phyloP scores from a whole-genome alignment of 768 basidiomycete genomes.

The Solioccasus polychromus region DNA sequence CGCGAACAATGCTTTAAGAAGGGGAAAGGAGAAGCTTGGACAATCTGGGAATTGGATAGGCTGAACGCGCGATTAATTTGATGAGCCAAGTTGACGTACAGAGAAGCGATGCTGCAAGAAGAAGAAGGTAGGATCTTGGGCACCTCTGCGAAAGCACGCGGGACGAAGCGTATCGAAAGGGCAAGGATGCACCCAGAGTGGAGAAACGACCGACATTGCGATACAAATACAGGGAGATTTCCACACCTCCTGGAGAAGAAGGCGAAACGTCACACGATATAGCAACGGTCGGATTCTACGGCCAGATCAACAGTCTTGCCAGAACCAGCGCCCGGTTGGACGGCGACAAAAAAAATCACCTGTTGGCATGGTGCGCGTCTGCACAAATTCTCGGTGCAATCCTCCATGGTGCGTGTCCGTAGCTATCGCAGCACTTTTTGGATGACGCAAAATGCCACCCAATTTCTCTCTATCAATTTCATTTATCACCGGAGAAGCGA shows the following conservation, averaged over 20 bases:
- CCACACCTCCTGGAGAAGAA: conserved; percentile 6
- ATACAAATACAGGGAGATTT: conserved; percentile 8
- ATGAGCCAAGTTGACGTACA: conserved; percentile 33
- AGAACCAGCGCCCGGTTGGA: conserved; percentile 9
- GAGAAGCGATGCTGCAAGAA: conserved; percentile 29
- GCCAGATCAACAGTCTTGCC: conserved; percentile 17
- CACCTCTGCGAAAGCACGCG: conserved; percentile 23
- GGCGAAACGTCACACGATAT: conserved; percentile 11
- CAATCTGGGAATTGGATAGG: conserved; percentile 28
- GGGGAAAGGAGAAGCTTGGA: conserved; percentile 32
- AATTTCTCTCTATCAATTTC: conserved; percentile 20
- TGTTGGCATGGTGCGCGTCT: conserved; percentile 10
- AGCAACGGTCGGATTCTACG: conserved; percentile 3
- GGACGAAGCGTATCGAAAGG: conserved; percentile 17
- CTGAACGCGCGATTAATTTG: conserved; percentile 33
- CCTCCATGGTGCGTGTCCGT: conserved; percentile 23
- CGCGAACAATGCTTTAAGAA: conserved; percentile 31
- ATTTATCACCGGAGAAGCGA: conserved; percentile 25
- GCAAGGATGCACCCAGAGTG: conserved; percentile 9
- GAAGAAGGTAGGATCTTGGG: conserved; percentile 23
- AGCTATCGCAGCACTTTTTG: conserved; percentile 14
- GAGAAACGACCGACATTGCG: conserved; percentile 4
- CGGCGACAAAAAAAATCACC: not conserved
- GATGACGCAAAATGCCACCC: conserved; percentile 12
- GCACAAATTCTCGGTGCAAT: conserved; percentile 22